Conservation (phyloP, 257 asterid species). For the Solanum pennellii region DNA sequence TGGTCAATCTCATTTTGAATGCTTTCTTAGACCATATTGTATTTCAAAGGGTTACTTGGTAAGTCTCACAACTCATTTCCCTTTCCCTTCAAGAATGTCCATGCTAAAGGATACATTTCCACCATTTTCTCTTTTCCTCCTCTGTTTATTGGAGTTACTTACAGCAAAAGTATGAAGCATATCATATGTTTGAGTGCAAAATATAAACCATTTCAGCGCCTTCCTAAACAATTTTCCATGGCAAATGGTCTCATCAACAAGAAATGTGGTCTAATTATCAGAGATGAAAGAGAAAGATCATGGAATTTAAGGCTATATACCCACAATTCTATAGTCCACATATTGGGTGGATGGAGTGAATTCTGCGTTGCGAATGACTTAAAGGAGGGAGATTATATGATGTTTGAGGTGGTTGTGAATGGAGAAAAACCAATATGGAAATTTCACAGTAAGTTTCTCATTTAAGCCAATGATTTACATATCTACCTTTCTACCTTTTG, state of each 20-base stretch:
- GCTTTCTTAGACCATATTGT: neutral
- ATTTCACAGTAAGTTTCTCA: neutral
- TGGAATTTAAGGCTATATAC: neutral
- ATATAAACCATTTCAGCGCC: neutral
- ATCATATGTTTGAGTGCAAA: neutral
- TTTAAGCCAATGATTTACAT: neutral
- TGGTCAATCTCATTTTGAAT: neutral
- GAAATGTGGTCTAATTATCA: neutral
- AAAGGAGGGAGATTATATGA: neutral
- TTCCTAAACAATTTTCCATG: neutral
- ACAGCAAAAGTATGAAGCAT: neutral
- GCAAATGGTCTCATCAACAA: neutral
- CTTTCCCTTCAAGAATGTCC: neutral
- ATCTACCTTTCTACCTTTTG: neutral
- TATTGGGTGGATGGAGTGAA: neutral
- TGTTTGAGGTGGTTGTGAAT: neutral
- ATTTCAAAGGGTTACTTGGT: neutral
- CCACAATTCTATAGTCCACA: neutral
- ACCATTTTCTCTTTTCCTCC: neutral
- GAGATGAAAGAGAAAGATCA: neutral
- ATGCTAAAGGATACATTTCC: neutral
- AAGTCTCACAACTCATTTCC: neutral
- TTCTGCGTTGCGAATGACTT: neutral
- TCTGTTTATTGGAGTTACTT: neutral
- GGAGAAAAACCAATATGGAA: neutral